Evolutionary conservation across 176 grass and related monocot species (phyloP).

Genomic region (Coix lacrymajobi): DNA sequence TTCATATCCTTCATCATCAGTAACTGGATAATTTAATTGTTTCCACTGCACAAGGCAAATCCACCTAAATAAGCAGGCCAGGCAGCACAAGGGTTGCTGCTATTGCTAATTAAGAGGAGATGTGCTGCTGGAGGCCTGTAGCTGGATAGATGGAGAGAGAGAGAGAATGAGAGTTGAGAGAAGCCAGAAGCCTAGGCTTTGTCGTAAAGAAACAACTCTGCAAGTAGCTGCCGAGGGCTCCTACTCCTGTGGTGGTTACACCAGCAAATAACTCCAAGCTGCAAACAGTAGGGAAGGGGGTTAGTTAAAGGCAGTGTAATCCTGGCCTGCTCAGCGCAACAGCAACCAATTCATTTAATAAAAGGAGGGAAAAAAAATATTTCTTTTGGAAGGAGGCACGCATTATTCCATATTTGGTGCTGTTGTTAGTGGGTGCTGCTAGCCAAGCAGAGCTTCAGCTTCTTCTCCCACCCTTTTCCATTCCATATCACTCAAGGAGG

Average conservation of each 20-base stretch:
- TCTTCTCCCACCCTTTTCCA: background rate
- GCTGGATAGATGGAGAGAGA: background rate
- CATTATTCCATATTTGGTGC: conserved; percentile 52
- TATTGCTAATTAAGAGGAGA: background rate
- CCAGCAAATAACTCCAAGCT: conserved; percentile 53
- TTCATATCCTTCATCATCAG: background rate
- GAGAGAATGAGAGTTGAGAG: background rate
- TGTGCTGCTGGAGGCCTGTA: background rate
- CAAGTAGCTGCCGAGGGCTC: conserved; percentile 28
- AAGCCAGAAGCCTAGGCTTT: conserved; percentile 30
- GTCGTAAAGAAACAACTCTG: conserved; percentile 39
- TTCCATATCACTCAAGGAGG: conserved; percentile 8
- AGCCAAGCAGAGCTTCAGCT: background rate
- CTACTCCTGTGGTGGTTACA: conserved; percentile 41
- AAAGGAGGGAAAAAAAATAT: conserved; percentile 1
- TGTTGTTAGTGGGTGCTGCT: conserved; percentile 44
- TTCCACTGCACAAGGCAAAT: background rate
- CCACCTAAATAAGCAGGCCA: background rate
- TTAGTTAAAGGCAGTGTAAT: conserved; percentile 39
- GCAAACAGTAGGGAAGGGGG: conserved; percentile 30
- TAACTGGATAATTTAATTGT: background rate
- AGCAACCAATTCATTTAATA: conserved; percentile 25
- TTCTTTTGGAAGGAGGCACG: conserved; percentile 19
- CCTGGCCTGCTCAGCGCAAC: conserved; percentile 32
- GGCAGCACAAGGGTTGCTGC: background rate